Base-by-base conservation (phyloP, 352 stramenopile species). In the Globisporangium abappressorium region DNA sequence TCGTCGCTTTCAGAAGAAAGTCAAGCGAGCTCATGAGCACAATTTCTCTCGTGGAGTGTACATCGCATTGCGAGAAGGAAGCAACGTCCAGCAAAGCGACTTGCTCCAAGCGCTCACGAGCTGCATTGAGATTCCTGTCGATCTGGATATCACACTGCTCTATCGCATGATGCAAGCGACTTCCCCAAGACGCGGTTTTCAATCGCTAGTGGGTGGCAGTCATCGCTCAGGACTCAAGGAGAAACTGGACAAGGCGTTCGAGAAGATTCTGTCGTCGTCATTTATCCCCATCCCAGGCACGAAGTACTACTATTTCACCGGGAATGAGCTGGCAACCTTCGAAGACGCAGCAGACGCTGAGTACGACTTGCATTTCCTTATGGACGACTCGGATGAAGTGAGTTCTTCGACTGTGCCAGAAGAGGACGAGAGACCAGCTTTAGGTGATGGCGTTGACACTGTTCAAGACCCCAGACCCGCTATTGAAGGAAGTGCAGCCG, bases 31-130 rank as follows among this genome's bases (percentile, higher is more conserved):
- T 0, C 89, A 96, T 55, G 87, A 96, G 54, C 85, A 94, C 66
- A 96, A 95, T 56, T 96, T 96, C 61, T 94, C 89, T 53, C 84
- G 88, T 59, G 89, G 87, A 56, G 86, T 96, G 34, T 95, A 96
- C 62, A 82, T 94, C 38, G 79, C 88, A 9, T 65, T 96, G 18
- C 82, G 89, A 30, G 84, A 93, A 72, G 84, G 83, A 26, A 80
- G 78, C n/a, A 60, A 76, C 7, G 80, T 96, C 0, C 82, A 96
- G 58, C 87, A 92, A 57, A 94, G 82, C 49, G 89, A 96, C 75
- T 76, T 96, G 69, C 79, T 95, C 22, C 89, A 95, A 68, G 89
- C 89, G 11, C 71, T 96, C 15, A 94, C 86, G 28, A 95, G 86
- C 61, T 96, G 89, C 65, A 76, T 94, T 30, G 84, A 95, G 73